Base-by-base conservation (phyloP, 148 eudicot species). In the Euryodendron excelsum region DNA sequence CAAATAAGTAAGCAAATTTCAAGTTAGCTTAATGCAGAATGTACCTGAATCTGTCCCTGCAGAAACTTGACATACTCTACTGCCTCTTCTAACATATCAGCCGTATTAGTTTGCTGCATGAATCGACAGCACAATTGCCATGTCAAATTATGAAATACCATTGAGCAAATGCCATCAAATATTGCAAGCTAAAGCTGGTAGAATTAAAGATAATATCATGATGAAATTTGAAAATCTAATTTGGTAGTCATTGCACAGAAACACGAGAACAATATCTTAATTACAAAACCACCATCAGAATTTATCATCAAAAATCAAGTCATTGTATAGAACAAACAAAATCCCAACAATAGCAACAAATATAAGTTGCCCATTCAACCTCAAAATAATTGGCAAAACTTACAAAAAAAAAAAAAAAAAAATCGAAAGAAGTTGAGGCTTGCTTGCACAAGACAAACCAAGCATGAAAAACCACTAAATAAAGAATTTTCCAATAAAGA, bases 41-140 rank as follows among this genome's bases (percentile, higher is more conserved):
- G 62, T 80, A 90, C 98, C 92, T 92, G 91, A 81, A 94, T 94
- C 84, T 95, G 94, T 72, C 60, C 79, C 81, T 94, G 98, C 75
- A 94, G 88, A 73, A 72, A 79, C 91, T 91, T 94, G 80, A 94
- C 98, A 79, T 95, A 95, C 64, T 93, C 97, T 41, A 95, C 96
- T 15, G 97, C 98, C 82, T 94, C 98, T n/a, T 94, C 98, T 74
- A 95, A 80, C 98, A 93, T 93, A 88, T 93, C 97, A 68, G 98
- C 93, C 0, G 98, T 95, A 89, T 95, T 95, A 12, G 97, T 93
- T 95, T 95, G 98, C 98, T 95, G 96, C 88, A 82, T 50, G 36
- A 37, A 69, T 14, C 37, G 33, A 45, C 66, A 79, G 11, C n/a
- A 53, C 27, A 72, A 34, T 79, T 48, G 21, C 63, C 37, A 21